These are phyloP conservation scores for Tympanopsis confertula DNA, from an alignment of 2,329 filamentous ascomycete species.

Conservation along the genomic window DNA sequence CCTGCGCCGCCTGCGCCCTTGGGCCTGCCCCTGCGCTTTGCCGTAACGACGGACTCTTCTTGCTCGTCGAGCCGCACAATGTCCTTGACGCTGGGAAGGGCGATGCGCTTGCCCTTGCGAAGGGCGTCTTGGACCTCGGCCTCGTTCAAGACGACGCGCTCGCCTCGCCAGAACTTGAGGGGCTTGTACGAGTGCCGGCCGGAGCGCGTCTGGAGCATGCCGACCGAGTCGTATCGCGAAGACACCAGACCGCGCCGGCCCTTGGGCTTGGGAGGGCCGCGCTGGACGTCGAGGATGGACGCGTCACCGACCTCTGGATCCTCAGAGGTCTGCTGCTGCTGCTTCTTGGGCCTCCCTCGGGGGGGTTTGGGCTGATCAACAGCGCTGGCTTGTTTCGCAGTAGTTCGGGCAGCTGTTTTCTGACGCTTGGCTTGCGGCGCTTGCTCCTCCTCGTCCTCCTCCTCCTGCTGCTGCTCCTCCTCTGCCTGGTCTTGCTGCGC, in stretches of 20 bases:
- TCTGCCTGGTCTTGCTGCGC: slow-evolving; percentile 3
- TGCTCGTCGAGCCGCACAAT: slow-evolving; percentile 64
- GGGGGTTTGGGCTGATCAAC: slow-evolving; percentile 24
- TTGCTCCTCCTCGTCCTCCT: slow-evolving; percentile 5
- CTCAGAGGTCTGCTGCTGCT: slow-evolving; percentile 12
- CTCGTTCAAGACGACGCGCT: slow-evolving; percentile 60
- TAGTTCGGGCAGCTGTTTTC: slow-evolving; percentile 1
- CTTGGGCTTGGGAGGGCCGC: slow-evolving; percentile 42
- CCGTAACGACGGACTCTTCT: slow-evolving; percentile 13
- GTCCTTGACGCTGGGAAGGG: slow-evolving; percentile 61
- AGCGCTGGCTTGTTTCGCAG: slow-evolving; percentile 1
- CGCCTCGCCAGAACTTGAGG: slow-evolving; percentile 77
- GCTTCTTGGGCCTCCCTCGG: slow-evolving; percentile 18
- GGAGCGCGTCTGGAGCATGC: slow-evolving; percentile 53
- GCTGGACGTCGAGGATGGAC: slow-evolving; percentile 33
- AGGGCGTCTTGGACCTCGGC: slow-evolving; percentile 38
- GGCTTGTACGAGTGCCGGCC: slow-evolving; percentile 70
- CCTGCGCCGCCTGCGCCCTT: slow-evolving; percentile 13
- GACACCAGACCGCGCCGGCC: slow-evolving; percentile 40
- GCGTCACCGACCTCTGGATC: slow-evolving; percentile 26
- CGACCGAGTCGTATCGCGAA: slow-evolving; percentile 34
- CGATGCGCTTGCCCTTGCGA: slow-evolving; percentile 33
- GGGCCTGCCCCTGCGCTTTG: slow-evolving; percentile 13
- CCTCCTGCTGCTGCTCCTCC: slow-evolving; percentile 6
- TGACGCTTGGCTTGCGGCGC: slow-evolving; percentile 5